Evolutionary conservation across 139 green algal genomes (phyloP), one percentile per base, ranked within the genome.

Genomic region (Ulvella scutata): DNA sequence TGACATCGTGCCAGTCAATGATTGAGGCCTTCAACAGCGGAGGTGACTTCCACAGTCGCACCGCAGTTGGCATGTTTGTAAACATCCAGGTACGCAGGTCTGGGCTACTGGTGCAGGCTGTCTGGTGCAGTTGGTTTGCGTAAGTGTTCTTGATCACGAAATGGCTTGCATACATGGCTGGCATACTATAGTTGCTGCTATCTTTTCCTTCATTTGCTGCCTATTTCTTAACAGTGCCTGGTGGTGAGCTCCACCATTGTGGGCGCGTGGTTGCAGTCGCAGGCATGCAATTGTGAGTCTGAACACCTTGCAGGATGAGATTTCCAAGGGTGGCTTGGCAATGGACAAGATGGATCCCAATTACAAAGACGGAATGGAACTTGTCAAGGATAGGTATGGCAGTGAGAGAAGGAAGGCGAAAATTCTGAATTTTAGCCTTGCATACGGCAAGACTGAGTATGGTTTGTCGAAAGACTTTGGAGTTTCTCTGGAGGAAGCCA

Each of bases 351-450:
- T 67, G 51, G 51, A 67, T 26, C 51, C 51, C 31, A 67, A 67
- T 26, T 67, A 36, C 51, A 67, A 67, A 26, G 51, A 67, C n/a
- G 51, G 51, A n/a, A 80, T 85, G 77, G 88, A 90, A 13, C 83
- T 97, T 72, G 75, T 98, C 29, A 97, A 98, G 82, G 92, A 98
- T 77, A 86, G 92, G 84, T 96, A 89, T 74, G 86, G 75, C 7
- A 78, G 72, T 20, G 87, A 92, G 79, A 77, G 87, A 31, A 81
- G 87, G n/a, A 94, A 93, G 78, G 94, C 34, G 3, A 79, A 89
- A 83, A 83, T 97, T 38, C 87, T 99, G 38, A 99, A 99, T 87
- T 99, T 99, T 82, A 93, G 84, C 61, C 97, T 99, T 73, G 94
- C 94, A 4, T 99, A 99, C 75, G 94, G 94, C 78, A 99, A 99